Evolutionary conservation across 1,139 yeast genomes (phyloP), one percentile per base, ranked within the genome.

Genomic region (Arxiozyma bovina): DNA sequence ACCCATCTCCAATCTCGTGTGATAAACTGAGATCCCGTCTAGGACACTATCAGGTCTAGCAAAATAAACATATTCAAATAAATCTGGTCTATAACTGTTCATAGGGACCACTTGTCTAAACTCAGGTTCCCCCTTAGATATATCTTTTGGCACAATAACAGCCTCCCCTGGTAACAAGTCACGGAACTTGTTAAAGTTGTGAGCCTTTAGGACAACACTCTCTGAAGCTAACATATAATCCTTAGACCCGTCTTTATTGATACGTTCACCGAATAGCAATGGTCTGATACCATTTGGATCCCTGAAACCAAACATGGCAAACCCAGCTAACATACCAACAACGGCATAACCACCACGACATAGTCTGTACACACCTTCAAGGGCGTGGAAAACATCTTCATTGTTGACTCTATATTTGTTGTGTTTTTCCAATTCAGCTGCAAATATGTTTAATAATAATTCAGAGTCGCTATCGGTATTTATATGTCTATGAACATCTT

Each of bases 251-350:
- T 86, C 83, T 2, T 73, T 72, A 59, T 81, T 81, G 51, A 73
- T 64, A 64, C 99, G 80, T 71, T 86, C 90, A 55, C 99, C 99
- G 62, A 81, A 79, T 47, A 90, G 78, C 55, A 93, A 75, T 1
- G 99, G 99, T 68, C 99, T 82, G 63, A 93, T 89, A 57, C 98
- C 99, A 67, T 93, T 86, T 40, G 99, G 96, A 72, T 93, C 99
- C 70, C 99, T 81, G 77, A 93, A 94, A 0, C 98, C 99, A 67
- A 93, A 82, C 58, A 93, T 70, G 53, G 97, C 98, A 73, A 86
- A 94, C 50, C 99, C 99, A 2, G 99, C 98, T 58, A 93, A 76
- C 88, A 93, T 83, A 55, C 95, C 95, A 48, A 87, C 82, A 74
- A 97, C 90, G 1, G 99, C 97, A 70, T 89, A 93, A 22, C 97